Conservation (phyloP, 2,329 filamentous ascomycete species). For the Pestalotiopsis sp. region DNA sequence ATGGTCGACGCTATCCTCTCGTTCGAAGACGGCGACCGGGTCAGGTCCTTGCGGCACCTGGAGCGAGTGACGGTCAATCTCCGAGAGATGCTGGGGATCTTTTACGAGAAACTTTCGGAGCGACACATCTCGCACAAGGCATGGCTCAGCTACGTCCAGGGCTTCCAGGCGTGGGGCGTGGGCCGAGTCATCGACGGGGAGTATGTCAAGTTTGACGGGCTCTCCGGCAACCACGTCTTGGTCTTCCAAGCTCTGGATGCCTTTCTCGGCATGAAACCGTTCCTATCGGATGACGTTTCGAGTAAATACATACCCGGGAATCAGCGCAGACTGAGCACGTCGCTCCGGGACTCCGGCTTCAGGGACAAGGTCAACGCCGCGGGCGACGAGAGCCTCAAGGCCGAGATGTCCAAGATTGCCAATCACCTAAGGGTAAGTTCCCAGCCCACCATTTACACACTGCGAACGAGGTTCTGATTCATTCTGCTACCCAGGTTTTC, state of each 20-base stretch:
- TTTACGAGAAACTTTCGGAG: slow-evolving; percentile 26
- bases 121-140: slow-evolving; percentile 25
- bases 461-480: background rate
- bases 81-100: background rate
- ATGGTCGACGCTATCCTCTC: slow-evolving; percentile 28
- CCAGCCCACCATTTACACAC: background rate
- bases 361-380: background rate
- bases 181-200: slow-evolving; percentile 25
- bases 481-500: background rate
- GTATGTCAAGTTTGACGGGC: slow-evolving; percentile 33
- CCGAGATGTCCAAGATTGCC: background rate
- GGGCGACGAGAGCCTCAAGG: background rate
- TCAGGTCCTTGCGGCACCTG: slow-evolving; percentile 24
- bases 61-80: slow-evolving; percentile 21
- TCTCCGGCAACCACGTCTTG: slow-evolving; percentile 37
- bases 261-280: slow-evolving; percentile 26
- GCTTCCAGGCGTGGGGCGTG: slow-evolving; percentile 38
- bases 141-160: slow-evolving; percentile 36
- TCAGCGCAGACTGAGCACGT: background rate
- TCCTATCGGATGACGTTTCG: background rate
- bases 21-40: slow-evolving; percentile 24
- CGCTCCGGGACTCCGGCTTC: background rate
- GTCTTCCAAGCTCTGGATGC: slow-evolving; percentile 38
- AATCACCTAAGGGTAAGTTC: background rate
- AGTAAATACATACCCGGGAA: background rate